A percentile compares a stretch with the other conserved stretches of the same genome.
phyloP scores from a whole-genome alignment of 768 basidiomycete species.

The Tylopilus vinaceipallidus region DNA sequence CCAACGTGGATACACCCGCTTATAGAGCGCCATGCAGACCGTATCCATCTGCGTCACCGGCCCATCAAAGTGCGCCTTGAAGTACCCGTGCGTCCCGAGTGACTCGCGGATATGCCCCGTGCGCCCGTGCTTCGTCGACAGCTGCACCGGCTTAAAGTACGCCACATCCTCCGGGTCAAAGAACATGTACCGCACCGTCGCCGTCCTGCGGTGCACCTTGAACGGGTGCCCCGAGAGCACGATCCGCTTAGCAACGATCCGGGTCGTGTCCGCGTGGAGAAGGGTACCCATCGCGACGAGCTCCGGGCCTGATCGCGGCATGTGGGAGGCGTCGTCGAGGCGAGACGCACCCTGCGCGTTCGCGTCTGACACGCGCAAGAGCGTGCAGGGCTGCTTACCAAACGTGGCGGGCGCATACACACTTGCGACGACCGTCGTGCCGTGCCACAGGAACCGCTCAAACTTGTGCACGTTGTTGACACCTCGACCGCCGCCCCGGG shows the following conservation, averaged over 20 bases:
- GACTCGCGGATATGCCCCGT: slow-evolving; percentile 88
- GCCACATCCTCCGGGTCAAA: slow-evolving; percentile 91
- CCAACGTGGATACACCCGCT: slow-evolving; percentile 92
- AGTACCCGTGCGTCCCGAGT: slow-evolving; percentile 95
- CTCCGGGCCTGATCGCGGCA: slow-evolving; percentile 52
- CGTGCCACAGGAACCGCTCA: slow-evolving; percentile 85
- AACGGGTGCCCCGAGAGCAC: slow-evolving; percentile 94
- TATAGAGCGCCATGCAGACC: slow-evolving; percentile 93
- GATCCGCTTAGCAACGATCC: slow-evolving; percentile 91
- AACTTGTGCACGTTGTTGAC: slow-evolving; percentile 98
- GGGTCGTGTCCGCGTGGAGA: slow-evolving; percentile 85
- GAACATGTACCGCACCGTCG: slow-evolving; percentile 98
- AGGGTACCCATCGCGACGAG: slow-evolving; percentile 91
- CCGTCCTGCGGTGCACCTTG: slow-evolving; percentile 96
- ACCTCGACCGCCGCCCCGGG: slow-evolving; percentile 85
- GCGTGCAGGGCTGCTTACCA: slow-evolving; percentile 71
- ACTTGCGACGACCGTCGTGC: slow-evolving; percentile 78
- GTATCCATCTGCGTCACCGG: slow-evolving; percentile 96
- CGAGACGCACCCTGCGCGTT: slow-evolving; percentile 53
- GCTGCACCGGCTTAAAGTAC: slow-evolving; percentile 91
- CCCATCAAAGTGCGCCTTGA: slow-evolving; percentile 94
- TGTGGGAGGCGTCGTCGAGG: no score
- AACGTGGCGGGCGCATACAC: slow-evolving; percentile 87
- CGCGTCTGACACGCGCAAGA: slow-evolving; percentile 66
- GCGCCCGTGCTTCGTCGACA: slow-evolving; percentile 89